Evolutionary conservation across 2,329 filamentous ascomycete genomes (phyloP), one percentile per base, ranked within the genome.

Genomic region (Clathrospora elynae): DNA sequence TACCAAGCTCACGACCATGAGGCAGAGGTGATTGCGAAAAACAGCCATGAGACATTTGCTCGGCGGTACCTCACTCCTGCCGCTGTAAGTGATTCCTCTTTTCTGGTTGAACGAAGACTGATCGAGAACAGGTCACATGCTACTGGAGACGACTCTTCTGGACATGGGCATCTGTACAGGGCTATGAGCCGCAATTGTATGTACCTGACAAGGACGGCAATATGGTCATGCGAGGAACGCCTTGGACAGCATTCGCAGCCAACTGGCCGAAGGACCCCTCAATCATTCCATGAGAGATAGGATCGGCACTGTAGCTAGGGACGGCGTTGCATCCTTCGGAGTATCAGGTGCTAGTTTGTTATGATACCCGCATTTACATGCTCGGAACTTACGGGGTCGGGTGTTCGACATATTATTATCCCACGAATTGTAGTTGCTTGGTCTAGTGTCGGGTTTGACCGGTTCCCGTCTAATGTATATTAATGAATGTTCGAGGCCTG

Each of bases 231-330:
- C 56, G 62, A 18, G 63, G 48, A 7, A 66, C 62, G 24, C 63
- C 63, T 9, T 67, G 62, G 62, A 66, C 63, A 7, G 63, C 63
- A 6, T 67, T 67, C 36, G 62, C 63, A 16, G 62, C 63, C 29
- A 67, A 67, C 30, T 67, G 63, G 63, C 63, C 63, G 0, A 55
- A 58, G 25, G 55, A 66, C 32, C 63, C 63, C 19, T 56, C 57
- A 5, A 46, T 51, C 12, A 66, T 66, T 19, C 63, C 63, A n/a
- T 66, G 46, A 50, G 29, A 17, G 14, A 6, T 18, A 13, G 12
- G 14, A 29, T 12, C 13, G 24, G 41, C 35, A 44, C 19, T 40
- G 26, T 16, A 24, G 32, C 23, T 13, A 33, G 23, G 32, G 35
- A 30, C 31, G 34, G 38, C 42, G 43, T 57, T 39, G 45, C 52